Base-by-base conservation (phyloP, 129 eudicot species). In the Artemisia argyi region DNA sequence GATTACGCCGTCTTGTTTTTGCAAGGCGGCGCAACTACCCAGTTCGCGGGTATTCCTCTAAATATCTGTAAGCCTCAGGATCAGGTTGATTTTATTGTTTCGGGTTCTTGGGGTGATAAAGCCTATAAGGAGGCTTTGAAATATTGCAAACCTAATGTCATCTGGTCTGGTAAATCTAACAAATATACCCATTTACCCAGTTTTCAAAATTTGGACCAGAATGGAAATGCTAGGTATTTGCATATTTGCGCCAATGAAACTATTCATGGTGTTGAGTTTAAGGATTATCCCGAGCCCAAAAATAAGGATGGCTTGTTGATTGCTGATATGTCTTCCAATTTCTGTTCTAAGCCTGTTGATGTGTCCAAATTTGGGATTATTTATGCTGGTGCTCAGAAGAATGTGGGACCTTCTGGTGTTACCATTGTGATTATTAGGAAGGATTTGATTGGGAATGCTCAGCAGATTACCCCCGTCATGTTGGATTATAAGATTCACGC, bases 21-120 rank as follows among this genome's bases (percentile, higher is more conserved):
- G 19, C 99, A 95, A 59, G 99, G 99, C 42, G 99, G 99, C 59
- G 99, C 97, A 76, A 95, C 99, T 69, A 82, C 99, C 35, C 99
- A 95, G 59, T 95, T 95, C 73, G 87, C 99, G 46, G 88, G 88
- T 20, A 15, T 88, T 53, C 99, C 99, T 0, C 80, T 95, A 39
- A 95, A 95, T 61, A 71, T 95, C 22, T 88, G 94, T 55, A 44
- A 73, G 12, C 92, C 88, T 0, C 74, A 76, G 14, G 97, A 95
- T 78, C 57, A 80, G 7, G 96, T 85, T 2, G 99, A 95, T 76
- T 95, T 76, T 73, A 78, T 95, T 18, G 90, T 95, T n/a, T 90
- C 99, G 20, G 99, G 99, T 6, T 95, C 99, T 2, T 95, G 99
- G 99, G 88, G 94, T 0, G 99, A 95, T 64, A 95, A 95, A 86